Evolutionary conservation across 2,329 filamentous ascomycete genomes (phyloP).

Genomic region (Magnaporthales sp.): DNA sequence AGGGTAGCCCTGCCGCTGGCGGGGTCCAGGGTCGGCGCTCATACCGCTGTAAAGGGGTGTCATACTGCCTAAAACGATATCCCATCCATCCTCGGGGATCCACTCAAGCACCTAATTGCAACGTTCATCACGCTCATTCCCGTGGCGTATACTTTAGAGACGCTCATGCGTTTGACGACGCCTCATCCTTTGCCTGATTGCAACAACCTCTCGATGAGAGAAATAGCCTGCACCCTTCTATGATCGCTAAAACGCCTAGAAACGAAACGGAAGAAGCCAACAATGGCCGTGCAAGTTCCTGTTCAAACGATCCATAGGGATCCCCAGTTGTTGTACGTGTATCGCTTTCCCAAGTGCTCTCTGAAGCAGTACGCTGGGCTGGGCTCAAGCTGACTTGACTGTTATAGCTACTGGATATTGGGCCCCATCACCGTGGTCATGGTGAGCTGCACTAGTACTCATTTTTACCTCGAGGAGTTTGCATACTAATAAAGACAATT

Average conservation of each 20-base stretch:
- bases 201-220: not conserved
- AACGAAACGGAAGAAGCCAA: slow-evolving; percentile 8
- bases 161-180: not conserved
- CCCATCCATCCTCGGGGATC: not conserved
- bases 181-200: not conserved
- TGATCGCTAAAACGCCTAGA: not conserved
- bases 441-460: slow-evolving; percentile 39
- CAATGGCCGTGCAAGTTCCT: slow-evolving; percentile 68
- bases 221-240: not conserved
- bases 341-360: not conserved
- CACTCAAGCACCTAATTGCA: not conserved
- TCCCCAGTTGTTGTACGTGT: slow-evolving; percentile 86
- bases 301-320: slow-evolving; percentile 97
- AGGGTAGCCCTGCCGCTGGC: not conserved
- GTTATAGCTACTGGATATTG: slow-evolving; percentile 89
- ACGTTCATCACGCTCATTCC: not conserved
- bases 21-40: not conserved
- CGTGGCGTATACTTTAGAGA: not conserved
- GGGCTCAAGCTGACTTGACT: not conserved
- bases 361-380: too few species aligned
- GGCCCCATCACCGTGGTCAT: slow-evolving; percentile 97
- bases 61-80: not conserved
- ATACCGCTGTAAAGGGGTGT: not conserved
- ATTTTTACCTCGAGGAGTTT: not conserved
- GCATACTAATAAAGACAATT: slow-evolving; percentile 7